phyloP scores from a whole-genome alignment of 345 rosid species.

The Clausena lansium region DNA sequence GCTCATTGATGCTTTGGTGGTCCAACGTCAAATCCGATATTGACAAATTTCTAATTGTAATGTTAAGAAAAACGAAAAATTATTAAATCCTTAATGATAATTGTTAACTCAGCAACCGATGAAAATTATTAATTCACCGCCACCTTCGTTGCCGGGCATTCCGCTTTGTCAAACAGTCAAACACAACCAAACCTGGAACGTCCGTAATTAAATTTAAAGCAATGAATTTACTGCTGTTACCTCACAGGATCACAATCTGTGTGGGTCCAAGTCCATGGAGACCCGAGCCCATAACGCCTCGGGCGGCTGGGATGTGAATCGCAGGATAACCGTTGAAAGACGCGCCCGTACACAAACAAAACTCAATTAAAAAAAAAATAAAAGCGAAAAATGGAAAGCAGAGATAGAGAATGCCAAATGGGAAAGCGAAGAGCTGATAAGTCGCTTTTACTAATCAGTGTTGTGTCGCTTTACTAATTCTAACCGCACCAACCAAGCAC shows the following conservation, averaged over 20 bases:
- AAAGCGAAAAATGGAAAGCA: background rate
- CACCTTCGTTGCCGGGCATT: constrained; percentile 22
- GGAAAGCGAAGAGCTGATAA: constrained; percentile 23
- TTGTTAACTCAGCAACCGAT: background rate
- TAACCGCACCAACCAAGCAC: constrained; percentile 23
- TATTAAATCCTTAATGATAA: background rate
- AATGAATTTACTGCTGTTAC: background rate
- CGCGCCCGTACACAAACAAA: background rate
- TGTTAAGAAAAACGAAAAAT: background rate
- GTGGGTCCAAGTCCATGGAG: background rate
- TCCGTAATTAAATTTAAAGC: constrained; percentile 11
- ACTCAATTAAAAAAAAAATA: background rate
- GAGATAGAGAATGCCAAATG: constrained; percentile 21
- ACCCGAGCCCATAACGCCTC: constrained; percentile 14
- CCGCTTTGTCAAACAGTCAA: constrained; percentile 7
- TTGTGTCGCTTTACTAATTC: constrained; percentile 35
- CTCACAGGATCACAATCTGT: background rate
- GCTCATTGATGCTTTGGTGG: no score
- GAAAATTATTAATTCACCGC: constrained; percentile 9
- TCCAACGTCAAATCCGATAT: no score
- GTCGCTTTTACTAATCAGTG: constrained; percentile 28
- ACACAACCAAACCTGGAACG: constrained; percentile 10
- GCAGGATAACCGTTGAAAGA: background rate
- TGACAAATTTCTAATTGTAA: no score
- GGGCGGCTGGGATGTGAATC: constrained; percentile 15